A percentile compares a stretch with the other conserved stretches of the same genome.
Evolutionary conservation across 148 eudicot species (phyloP).

Genomic region (Rheum nobile): DNA sequence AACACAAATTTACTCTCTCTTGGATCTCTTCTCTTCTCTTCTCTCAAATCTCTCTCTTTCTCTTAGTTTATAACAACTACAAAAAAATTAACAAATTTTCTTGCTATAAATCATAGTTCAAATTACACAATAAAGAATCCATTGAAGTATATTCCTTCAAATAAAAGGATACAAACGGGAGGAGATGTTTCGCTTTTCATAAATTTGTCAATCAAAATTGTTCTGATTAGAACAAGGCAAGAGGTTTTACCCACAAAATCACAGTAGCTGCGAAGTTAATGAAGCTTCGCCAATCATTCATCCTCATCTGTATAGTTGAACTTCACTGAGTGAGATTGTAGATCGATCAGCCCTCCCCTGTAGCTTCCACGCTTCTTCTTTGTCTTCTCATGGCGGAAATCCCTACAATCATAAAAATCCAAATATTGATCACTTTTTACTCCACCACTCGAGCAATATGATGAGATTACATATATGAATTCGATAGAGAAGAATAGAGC

Average conservation of each 20-base stretch:
- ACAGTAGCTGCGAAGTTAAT: neutral
- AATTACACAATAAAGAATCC: neutral
- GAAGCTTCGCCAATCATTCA: slow-evolving; percentile 20
- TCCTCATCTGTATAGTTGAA: slow-evolving; percentile 64
- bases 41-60: too few relatives aligned
- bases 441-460: neutral
- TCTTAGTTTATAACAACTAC: too few relatives aligned
- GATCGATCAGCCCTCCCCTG: slow-evolving; percentile 83
- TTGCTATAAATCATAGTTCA: neutral
- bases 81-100: too few relatives aligned
- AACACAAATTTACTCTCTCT: too few relatives aligned
- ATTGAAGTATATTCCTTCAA: neutral
- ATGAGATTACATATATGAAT: neutral
- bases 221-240: neutral
- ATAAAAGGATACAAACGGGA: neutral
- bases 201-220: neutral
- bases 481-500: neutral
- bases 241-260: neutral
- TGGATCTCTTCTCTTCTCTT: too few relatives aligned
- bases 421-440: neutral
- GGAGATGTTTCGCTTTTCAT: neutral
- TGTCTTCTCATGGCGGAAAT: slow-evolving; percentile 90
- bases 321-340: slow-evolving; percentile 69
- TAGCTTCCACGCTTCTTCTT: slow-evolving; percentile 97
- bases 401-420: slow-evolving; percentile 31